Evolutionary conservation across 78 protist species (phyloP), one percentile per base, ranked within the genome.

Genomic region (Acrasis kona): DNA sequence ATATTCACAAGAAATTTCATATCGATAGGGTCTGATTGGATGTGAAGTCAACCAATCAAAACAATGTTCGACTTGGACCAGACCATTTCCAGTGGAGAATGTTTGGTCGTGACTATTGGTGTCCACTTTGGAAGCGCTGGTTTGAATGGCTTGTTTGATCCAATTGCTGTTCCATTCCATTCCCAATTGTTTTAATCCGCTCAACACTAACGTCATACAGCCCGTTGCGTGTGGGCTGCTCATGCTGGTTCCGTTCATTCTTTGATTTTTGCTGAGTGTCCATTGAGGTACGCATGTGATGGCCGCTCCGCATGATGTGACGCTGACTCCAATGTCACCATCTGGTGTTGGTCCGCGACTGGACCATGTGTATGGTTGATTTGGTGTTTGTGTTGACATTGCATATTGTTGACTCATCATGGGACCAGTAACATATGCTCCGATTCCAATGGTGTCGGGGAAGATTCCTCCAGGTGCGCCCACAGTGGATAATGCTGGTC

Each of bases 161-260:
- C 34, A 50, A 50, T n/a, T n/a, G 19, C 34, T 19, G 19, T 19
- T 50, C 19, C 19, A 50, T 50, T 50, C 19, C 19, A n/a, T 72
- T 32, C 78, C 64, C 2, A 4, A 31, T 8, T 65, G 71, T 38
- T 1, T 5, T n/a, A 85, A 68, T 10, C 73, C 79, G 9, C 81
- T 72, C 41, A 85, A 68, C 29, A 85, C 39, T 6, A 78, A 67
- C 19, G 89, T 75, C 27, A 79, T 5, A 37, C 37, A 68, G 12
- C 89, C 89, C 64, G 84, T 73, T 36, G 70, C 30, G 68, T 84
- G 69, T 41, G 88, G 88, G 3, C 84, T 76, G 2, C 85, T 3
- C 89, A 88, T 84, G 67, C 82, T 70, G 10, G 93, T 89, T 10
- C 93, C 93, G 81, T 89, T 89, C 93, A 87, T 89, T 41, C 79